Conservation (phyloP, 331 rosid genomes). For the Dryas integrifolia region DNA sequence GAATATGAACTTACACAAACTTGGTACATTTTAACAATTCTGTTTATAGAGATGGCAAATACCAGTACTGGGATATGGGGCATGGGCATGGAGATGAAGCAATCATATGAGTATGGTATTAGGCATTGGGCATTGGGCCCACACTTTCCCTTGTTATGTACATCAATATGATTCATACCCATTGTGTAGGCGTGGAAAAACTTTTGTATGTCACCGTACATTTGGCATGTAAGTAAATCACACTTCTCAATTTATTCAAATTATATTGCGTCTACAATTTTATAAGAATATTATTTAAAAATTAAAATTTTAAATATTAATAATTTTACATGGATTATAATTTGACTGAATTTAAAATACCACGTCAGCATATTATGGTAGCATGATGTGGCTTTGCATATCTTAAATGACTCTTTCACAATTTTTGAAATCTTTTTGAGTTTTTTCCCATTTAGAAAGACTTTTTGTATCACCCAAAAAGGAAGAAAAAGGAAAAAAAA, state of each 20-base stretch:
- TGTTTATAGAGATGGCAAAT: not conserved
- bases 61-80: not conserved
- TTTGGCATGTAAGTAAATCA: no score
- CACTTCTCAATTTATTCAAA: no score
- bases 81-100: not conserved
- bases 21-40: not conserved
- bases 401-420: not conserved
- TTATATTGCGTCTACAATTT: no score
- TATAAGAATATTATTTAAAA: no score
- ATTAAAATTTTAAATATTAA: no score
- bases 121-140: not conserved
- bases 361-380: no score
- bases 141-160: not conserved
- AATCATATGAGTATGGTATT: slow-evolving; percentile 1
- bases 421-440: not conserved
- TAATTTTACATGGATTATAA: no score
- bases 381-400: not conserved
- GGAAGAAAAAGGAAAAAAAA: not conserved
- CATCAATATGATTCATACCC: not conserved
- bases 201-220: no score
- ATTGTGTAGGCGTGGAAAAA: not conserved
- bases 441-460: not conserved
- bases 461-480: not conserved
- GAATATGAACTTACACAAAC: not conserved
- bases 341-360: no score